Conservation (phyloP, 768 basidiomycete species). For the Tricholoma sp. region DNA sequence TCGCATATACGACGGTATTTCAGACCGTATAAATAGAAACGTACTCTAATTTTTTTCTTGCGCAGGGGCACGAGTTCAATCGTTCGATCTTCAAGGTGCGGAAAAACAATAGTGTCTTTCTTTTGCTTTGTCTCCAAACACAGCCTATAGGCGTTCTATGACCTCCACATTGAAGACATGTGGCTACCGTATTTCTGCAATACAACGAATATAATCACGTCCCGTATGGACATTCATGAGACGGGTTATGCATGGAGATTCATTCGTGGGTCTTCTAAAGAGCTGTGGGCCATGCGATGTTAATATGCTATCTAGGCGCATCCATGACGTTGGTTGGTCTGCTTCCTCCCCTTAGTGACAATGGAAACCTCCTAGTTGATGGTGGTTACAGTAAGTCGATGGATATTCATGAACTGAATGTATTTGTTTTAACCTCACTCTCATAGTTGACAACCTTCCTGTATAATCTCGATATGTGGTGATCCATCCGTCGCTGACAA, state of each 20-base stretch:
- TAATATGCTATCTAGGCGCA: slow-evolving; percentile 51
- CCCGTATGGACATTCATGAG: slow-evolving; percentile 95
- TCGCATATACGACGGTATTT: slow-evolving; percentile 81
- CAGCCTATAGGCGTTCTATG: slow-evolving; percentile 70
- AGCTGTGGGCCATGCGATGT: slow-evolving; percentile 4
- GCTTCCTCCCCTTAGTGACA: slow-evolving; percentile 90
- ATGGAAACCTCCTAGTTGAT: slow-evolving; percentile 89
- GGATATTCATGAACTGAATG: not conserved
- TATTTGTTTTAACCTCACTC: slow-evolving; percentile 7
- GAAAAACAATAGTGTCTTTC: not conserved
- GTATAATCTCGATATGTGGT: slow-evolving; percentile 33
- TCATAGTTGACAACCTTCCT: slow-evolving; percentile 81
- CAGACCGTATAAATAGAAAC: slow-evolving; percentile 3
- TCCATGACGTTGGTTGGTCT: slow-evolving; percentile 98
- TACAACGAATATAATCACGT: slow-evolving; percentile 94
- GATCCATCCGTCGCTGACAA: slow-evolving; percentile 2
- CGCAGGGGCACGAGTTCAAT: slow-evolving; percentile 93
- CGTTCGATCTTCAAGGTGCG: slow-evolving; percentile 84
- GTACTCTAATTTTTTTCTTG: slow-evolving; percentile 3
- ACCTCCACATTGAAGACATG: slow-evolving; percentile 95
- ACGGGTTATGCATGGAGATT: slow-evolving; percentile 99
- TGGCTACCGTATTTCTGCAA: slow-evolving; percentile 99
- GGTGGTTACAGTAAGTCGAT: slow-evolving; percentile 72
- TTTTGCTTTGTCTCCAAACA: not conserved
- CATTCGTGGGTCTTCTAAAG: slow-evolving; percentile 49